Base-by-base conservation (phyloP, 2,329 filamentous ascomycete genomes). In the Chrysoporthe deuterocubensis region DNA sequence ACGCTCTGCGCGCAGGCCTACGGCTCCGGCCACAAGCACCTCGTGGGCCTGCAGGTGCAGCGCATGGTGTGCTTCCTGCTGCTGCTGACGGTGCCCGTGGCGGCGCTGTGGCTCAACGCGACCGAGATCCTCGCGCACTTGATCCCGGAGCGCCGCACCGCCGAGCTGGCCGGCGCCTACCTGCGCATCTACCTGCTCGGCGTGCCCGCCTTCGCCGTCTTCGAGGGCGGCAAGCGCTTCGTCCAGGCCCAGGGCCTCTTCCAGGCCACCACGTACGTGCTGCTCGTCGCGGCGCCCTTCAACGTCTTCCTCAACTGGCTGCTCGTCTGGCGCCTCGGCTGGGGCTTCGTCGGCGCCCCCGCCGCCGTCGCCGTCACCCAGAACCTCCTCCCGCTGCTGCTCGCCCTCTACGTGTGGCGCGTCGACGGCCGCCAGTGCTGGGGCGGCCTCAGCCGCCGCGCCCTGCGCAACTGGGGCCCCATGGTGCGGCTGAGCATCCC, bases 1-100 rank as follows among this genome's bases (percentile, higher is more conserved):
- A 98, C 95, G 0, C 88, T 98, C 2, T 97, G 95, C 77, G 89
- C 95, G 0, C 95, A 98, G 78, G 95, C 96, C 0, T 98, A 96
- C 76, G 95, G 96, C 2, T 96, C 92, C 0, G 95, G 95, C 0
- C 92, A 91, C 76, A 96, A 92, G 76, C 92, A 94, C 72, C 87
- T 98, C 5, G 95, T 98, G 13, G 95, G 92, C 1, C 78, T 96
- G 66, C 92, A 96, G 74, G 83, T 94, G 71, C 92, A 96, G 78
- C 84, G 92, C 61, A 95, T 95, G 92, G 82, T 90, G 1, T 92
- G 85, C 75, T 95, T 96, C 75, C 83, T 95, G 3, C 88, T 90
- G 83, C 72, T 85, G 1, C 84, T 94, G 69, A 89, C 89, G 1
- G 83, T 95, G 37, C 92, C 92, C 0, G 89, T 96, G 70, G 86